Percentiles rank a stretch among this genome's conserved stretches.
phyloP scores from a whole-genome alignment of 2,329 filamentous ascomycete genomes.

The Anthostomella pinea region DNA sequence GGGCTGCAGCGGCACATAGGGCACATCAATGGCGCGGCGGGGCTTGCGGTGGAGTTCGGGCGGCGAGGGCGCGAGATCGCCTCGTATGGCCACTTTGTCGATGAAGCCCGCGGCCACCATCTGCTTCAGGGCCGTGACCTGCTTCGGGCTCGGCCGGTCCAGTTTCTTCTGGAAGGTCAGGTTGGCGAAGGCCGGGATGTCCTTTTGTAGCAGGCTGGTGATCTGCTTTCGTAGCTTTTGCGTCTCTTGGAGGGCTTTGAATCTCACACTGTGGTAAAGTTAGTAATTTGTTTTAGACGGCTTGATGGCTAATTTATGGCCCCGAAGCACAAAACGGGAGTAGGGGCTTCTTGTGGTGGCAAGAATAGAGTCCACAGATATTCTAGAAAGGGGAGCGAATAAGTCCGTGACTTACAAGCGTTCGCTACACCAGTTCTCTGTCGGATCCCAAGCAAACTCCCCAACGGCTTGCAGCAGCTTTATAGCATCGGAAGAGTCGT shows the following conservation, averaged over 20 bases:
- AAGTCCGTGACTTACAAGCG: no score
- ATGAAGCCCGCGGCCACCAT: conserved; percentile 91
- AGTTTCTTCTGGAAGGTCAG: conserved; percentile 55
- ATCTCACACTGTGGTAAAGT: no score
- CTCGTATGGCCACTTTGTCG: conserved; percentile 89
- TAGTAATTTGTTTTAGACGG: no score
- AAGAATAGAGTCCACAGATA: no score
- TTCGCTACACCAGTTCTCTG: conserved; percentile 71
- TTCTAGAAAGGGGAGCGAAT: no score
- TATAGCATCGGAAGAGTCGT: conserved; percentile 81
- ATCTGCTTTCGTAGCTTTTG: conserved; percentile 81
- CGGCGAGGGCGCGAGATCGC: conserved; percentile 75
- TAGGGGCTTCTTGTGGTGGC: no score
- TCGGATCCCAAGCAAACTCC: conserved; percentile 74
- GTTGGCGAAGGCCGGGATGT: conserved; percentile 64
- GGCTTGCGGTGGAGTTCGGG: conserved; percentile 67
- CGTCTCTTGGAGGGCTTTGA: conserved; percentile 84
- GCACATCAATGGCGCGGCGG: conserved; percentile 83
- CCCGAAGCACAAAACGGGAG: no score
- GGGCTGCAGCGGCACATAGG: conserved; percentile 82
- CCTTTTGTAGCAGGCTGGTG: conserved; percentile 72
- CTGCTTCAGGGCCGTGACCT: conserved; percentile 79
- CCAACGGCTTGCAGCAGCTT: conserved; percentile 87
- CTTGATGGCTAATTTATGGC: no score
- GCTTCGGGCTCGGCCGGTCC: conserved; percentile 59